These are phyloP conservation scores for Xylariaceae sp. DNA, from an alignment of 2,329 filamentous ascomycete species.

Conservation along the genomic window DNA sequence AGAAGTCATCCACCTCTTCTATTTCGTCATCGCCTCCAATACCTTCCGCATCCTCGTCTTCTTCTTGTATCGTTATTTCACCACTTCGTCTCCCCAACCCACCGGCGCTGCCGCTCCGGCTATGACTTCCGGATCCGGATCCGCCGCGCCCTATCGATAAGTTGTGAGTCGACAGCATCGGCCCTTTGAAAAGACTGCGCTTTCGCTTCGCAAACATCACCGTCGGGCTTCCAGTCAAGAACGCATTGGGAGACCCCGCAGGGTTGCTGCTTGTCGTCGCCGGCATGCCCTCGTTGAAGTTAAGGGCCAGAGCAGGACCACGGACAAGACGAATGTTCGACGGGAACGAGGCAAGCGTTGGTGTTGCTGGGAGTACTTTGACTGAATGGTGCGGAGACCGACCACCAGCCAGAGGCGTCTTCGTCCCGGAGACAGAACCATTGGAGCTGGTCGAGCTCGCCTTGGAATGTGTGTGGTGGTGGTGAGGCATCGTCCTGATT, in stretches of 20 bases:
- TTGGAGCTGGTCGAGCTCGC: conserved; percentile 88
- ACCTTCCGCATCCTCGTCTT: conserved; percentile 48
- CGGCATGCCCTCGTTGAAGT: conserved; percentile 56
- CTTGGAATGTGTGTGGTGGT: conserved; percentile 84
- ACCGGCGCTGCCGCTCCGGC: conserved; percentile 56
- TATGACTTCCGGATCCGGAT: conserved; percentile 34
- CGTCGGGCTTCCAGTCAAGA: conserved; percentile 44
- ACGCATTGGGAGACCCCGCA: conserved; percentile 53
- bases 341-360: conserved; percentile 69
- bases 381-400: conserved; percentile 84
- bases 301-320: conserved; percentile 46
- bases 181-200: conserved; percentile 76
- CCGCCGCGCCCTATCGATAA: conserved; percentile 31
- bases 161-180: conserved; percentile 53
- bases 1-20: conserved; percentile 33
- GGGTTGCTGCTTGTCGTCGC: conserved; percentile 35
- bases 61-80: conserved; percentile 68
- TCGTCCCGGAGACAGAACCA: conserved; percentile 63
- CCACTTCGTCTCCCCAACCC: conserved; percentile 62
- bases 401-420: conserved; percentile 56
- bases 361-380: conserved; percentile 91
- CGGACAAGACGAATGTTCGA: conserved; percentile 81
- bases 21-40: conserved; percentile 25
- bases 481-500: conserved; percentile 79
- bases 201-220: conserved; percentile 79